Percentiles rank a stretch among this genome's conserved stretches.
Conservation (phyloP, 129 eudicot genomes). For the Ambrosia trifida region DNA sequence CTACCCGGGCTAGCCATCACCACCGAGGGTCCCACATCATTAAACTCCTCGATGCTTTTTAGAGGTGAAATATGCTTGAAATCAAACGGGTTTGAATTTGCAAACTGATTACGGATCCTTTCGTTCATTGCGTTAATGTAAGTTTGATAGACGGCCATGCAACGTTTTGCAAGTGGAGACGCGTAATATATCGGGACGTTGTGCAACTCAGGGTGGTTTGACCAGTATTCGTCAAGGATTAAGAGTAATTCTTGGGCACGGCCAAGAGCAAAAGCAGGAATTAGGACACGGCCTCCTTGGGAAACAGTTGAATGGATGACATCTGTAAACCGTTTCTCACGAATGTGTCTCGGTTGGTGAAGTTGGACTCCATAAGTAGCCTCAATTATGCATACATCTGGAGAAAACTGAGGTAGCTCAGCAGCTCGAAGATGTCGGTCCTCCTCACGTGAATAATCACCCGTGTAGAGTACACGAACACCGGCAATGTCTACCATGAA, state of each 20-base stretch:
- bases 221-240: constrained; percentile 95
- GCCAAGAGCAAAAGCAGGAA: constrained; percentile 97
- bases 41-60: constrained; percentile 75
- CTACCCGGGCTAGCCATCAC: constrained; percentile 98
- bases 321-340: constrained; percentile 93
- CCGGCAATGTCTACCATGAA: constrained; percentile 99
- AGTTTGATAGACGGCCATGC: constrained; percentile 98
- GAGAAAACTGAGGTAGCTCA: constrained; percentile 93
- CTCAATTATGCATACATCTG: constrained; percentile 92
- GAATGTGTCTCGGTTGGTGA: constrained; percentile 75
- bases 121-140: constrained; percentile 94
- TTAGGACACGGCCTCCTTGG: constrained; percentile 92
- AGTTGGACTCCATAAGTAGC: constrained; percentile 95
- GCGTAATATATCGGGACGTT: constrained; percentile 91
- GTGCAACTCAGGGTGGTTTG: constrained; percentile 83
- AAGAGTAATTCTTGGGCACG: constrained; percentile 94
- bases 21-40: constrained; percentile 85
- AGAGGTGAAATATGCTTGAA: constrained; percentile 88
- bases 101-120: constrained; percentile 79
- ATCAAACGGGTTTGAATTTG: constrained; percentile 79
- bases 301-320: constrained; percentile 81
- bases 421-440: constrained; percentile 98
- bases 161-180: constrained; percentile 93
- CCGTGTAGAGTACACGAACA: constrained; percentile 93
- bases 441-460: constrained; percentile 98